Percentiles rank a stretch among this genome's conserved stretches.
phyloP scores from a whole-genome alignment of 2,329 filamentous ascomycete species.

The Fusarium protoensiforme region DNA sequence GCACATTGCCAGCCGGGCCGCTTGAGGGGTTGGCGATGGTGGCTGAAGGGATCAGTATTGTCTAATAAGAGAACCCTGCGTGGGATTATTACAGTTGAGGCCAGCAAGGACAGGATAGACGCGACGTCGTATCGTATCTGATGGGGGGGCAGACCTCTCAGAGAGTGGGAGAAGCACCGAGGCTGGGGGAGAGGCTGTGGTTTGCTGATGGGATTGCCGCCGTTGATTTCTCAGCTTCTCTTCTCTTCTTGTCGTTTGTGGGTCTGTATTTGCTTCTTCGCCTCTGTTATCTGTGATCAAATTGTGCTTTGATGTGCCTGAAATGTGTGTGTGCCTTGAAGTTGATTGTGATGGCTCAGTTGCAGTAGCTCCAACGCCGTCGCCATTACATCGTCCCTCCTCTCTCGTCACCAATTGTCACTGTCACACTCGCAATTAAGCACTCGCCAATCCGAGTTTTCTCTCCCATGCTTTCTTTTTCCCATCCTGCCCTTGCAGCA shows the following conservation, averaged over 20 bases:
- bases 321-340: constrained; percentile 10
- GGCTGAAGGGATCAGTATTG: constrained; percentile 26
- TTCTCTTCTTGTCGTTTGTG: neutral
- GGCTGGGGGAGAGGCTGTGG: neutral
- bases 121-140: neutral
- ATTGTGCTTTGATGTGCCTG: constrained; percentile 25
- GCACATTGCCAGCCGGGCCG: constrained; percentile 4
- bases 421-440: neutral
- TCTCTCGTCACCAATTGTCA: constrained; percentile 22
- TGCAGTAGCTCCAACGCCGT: constrained; percentile 28
- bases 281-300: constrained; percentile 3
- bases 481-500: constrained; percentile 7
- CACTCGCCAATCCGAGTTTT: neutral
- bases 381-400: neutral
- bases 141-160: neutral
- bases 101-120: neutral
- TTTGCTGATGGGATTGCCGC: neutral
- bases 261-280: neutral
- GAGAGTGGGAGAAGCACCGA: neutral
- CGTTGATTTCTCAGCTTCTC: neutral
- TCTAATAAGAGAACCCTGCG: constrained; percentile 16
- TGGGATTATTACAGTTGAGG: neutral
- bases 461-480: neutral
- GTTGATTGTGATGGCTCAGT: constrained; percentile 9
- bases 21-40: constrained; percentile 25